Evolutionary conservation across 345 rosid genomes (phyloP), one percentile per base, ranked within the genome.

Genomic region (Salix viminalis): DNA sequence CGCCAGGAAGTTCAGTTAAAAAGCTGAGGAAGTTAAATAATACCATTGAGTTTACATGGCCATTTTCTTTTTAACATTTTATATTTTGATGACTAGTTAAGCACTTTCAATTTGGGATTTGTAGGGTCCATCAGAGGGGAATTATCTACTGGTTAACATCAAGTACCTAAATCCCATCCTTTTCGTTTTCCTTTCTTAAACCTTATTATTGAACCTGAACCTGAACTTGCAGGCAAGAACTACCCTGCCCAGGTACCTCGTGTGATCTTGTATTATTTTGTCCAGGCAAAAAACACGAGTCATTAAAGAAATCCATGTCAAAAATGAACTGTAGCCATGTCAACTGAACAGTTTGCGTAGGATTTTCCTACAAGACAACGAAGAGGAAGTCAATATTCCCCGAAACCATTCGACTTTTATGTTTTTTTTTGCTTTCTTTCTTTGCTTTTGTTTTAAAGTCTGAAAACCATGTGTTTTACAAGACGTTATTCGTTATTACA

Each of bases 1-100:
- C 81, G 85, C 76, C 9, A 80, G 71, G 72, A 44, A 80, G 66
- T 77, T 76, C 77, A 76, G 83, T 87, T 80, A 75, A 83, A 84
- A 85, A 84, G 83, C 62, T 65, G 77, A 72, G 70, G 54, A 70
- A 81, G 67, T 77, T 71, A 66, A 70, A 58, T 37, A 77, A 79
- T 10, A 34, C 34, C n/a, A n/a, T 15, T 50, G 26, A 54, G 79
- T 71, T 83, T 65, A 44, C 13, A 73, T 73, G 58, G 64, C 62
- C 73, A 62, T 37, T 52, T 77, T 54, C 64, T 41, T 41, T 41
- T 2, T 9, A 10, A 41, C 2, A 9, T 9, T 26, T 61, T 77
- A 64, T 73, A 77, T 54, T 69, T 73, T 30, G 75, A 72, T 87
- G 88, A 87, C 79, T 83, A 76, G 72, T 70, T 39, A 1, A 65